A percentile compares a stretch with the other conserved stretches of the same genome.
Conservation (phyloP, 2,329 filamentous ascomycete species). For the Cryphonectria carpinicola region DNA sequence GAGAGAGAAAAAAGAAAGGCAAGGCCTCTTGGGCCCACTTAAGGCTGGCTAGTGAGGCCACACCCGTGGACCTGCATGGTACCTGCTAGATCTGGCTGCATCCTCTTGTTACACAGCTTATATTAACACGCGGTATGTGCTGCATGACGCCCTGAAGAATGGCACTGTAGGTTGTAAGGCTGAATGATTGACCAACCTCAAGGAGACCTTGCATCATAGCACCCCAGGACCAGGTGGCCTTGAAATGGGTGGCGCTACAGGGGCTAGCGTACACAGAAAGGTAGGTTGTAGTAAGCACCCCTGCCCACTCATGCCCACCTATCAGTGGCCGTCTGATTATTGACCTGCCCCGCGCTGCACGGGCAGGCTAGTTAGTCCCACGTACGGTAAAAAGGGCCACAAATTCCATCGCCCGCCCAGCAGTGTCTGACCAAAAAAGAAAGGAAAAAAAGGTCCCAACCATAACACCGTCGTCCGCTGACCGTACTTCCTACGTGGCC, state of each 20-base stretch:
- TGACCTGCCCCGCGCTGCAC: slow-evolving; percentile 25
- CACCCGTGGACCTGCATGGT: not conserved
- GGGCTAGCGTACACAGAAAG: not conserved
- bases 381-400: slow-evolving; percentile 20
- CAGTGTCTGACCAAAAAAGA: not conserved
- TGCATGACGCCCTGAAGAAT: not conserved
- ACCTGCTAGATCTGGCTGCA: not conserved
- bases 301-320: slow-evolving; percentile 14
- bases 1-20: not conserved
- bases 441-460: not conserved
- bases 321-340: slow-evolving; percentile 25
- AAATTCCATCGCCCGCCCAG: slow-evolving; percentile 19
- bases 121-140: not conserved
- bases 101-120: not conserved
- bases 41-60: not conserved
- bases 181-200: not conserved
- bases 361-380: slow-evolving; percentile 10
- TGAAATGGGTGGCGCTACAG: not conserved
- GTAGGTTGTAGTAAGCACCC: not conserved
- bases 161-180: not conserved
- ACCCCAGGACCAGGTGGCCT: not conserved
- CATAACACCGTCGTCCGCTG: not conserved
- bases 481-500: slow-evolving; percentile 1
- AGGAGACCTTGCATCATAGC: slow-evolving; percentile 2
- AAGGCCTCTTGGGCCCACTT: not conserved